Evolutionary conservation across 345 rosid species (phyloP).

Genomic region (Turnera subulata): DNA sequence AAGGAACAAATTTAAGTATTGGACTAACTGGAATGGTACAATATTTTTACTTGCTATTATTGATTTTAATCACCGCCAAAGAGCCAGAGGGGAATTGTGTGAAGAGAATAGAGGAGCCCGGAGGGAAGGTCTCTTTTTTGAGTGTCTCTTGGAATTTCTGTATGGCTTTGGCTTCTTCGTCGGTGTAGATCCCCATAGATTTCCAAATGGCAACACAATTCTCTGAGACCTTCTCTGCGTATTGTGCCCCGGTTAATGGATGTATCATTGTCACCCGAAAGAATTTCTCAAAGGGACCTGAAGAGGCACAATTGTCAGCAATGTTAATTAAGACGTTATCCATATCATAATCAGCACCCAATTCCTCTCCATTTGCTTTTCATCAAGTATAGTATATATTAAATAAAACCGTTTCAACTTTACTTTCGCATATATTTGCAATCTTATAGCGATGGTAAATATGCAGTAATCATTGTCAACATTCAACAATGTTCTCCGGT

Average conservation of each 20-base stretch:
- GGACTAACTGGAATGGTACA: no score
- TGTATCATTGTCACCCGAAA: conserved; percentile 53
- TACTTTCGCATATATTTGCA: no score
- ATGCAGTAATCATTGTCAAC: no score
- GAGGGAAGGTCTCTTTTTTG: conserved; percentile 60
- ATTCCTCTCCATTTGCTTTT: no score
- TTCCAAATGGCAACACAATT: conserved; percentile 74
- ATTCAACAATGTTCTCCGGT: no score
- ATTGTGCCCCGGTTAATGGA: conserved; percentile 65
- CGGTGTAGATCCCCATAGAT: conserved; percentile 60
- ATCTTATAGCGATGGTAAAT: no score
- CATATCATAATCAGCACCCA: no score
- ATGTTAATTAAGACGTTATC: no score
- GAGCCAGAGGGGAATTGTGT: conserved; percentile 52
- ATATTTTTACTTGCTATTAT: no score
- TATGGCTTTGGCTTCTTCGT: conserved; percentile 66
- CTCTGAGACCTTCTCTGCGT: conserved; percentile 68
- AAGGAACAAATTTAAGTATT: neutral
- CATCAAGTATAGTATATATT: no score
- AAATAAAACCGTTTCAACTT: no score
- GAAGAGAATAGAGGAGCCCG: conserved; percentile 69
- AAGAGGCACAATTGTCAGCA: neutral
- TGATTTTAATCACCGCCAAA: conserved; percentile 38
- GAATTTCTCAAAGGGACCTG: conserved; percentile 67
- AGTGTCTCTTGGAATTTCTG: conserved; percentile 51